Evolutionary conservation across 1,284 basidiomycete species (phyloP), one percentile per base, ranked within the genome.

Genomic region (Malassezia globosa): DNA sequence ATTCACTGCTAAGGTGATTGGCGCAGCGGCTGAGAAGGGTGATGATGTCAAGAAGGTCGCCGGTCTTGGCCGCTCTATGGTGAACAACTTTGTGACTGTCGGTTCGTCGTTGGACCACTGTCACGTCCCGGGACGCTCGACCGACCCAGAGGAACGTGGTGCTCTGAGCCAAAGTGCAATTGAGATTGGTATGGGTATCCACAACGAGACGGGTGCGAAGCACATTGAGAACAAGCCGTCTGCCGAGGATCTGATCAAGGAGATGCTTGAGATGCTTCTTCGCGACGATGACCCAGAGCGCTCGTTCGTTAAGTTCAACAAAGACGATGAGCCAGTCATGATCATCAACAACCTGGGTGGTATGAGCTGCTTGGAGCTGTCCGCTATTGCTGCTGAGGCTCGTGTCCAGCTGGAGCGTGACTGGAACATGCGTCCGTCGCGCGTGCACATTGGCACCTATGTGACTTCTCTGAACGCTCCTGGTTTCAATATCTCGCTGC

Each of bases 301-400:
- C 66, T 49, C 55, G 55, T 60, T 61, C 55, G 72, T 75, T 46
- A 68, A 72, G 38, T 76, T 75, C 55, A 63, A 69, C 75, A 52
- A 74, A 75, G 26, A 69, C 64, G 14, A 75, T 75, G 42, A 62
- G 75, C 67, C 67, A 22, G 56, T 69, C 10, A 51, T 71, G 19
- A 78, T 79, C 49, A 61, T 80, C 44, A 80, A 80, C 59, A 80
- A 80, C 56, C 72, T 80, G 14, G 78, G 79, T 37, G 79, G 79
- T 2, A 73, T 79, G 60, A 77, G 76, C 21, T 73, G 75, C 59
- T 66, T 80, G 29, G 78, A 80, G 61, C 76, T 80, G 72, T 73
- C 76, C 23, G 77, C 77, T 14, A 54, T 79, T 16, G 61, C 76
- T 18, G 73, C 76, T 34, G 77, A 77, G 42, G 66, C 75, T 16